Base-by-base conservation (phyloP, 2,329 filamentous ascomycete species). In the Neonectria magnoliae region DNA sequence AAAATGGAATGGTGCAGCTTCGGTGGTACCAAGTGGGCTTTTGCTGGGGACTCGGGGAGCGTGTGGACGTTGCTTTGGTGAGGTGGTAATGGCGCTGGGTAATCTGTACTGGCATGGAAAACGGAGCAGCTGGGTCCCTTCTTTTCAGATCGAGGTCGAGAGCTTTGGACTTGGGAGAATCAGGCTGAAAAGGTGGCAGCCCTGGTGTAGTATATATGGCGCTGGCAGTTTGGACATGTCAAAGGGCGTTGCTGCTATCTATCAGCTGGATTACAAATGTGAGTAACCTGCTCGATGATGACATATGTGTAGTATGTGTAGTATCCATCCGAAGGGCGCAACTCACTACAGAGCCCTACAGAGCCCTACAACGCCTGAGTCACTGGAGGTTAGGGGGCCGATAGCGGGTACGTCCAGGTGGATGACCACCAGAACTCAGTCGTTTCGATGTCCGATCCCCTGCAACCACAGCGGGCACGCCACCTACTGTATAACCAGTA, bases 11-110 rank as follows among this genome's bases (percentile, higher is more conserved):
- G 55, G 60, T 55, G 50, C 45, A 63, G 60, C 61, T 64, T 56
- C 61, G 56, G 61, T 38, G 56, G 25, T 50, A 56, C 29, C 48
- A 59, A 64, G 61, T 64, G 60, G 60, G 22, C 42, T 57, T 57
- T 50, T 41, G 47, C 42, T 50, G 29, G 38, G 38, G 38, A 42
- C 38, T 57, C 38, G 41, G 38, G 44, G 56, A 44, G 61, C 52
- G 56, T 54, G 56, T 3, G 51, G 61, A 55, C 41, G 55, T 51
- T 64, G 61, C 42, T 59, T 59, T 56, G 51, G 51, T 60, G 57
- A 31, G 25, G 25, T 20, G 51, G 42, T 47, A 48, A 38, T 53
- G 47, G 36, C 52, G 56, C 42, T 51, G 60, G 60, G 60, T n/a
- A n/a, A n/a, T n/a, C n/a, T n/a, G n/a, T 57, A 57, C 48, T 51